phyloP scores from a whole-genome alignment of 202 grass and related monocot genomes.

The Schoenoplectus triqueter region DNA sequence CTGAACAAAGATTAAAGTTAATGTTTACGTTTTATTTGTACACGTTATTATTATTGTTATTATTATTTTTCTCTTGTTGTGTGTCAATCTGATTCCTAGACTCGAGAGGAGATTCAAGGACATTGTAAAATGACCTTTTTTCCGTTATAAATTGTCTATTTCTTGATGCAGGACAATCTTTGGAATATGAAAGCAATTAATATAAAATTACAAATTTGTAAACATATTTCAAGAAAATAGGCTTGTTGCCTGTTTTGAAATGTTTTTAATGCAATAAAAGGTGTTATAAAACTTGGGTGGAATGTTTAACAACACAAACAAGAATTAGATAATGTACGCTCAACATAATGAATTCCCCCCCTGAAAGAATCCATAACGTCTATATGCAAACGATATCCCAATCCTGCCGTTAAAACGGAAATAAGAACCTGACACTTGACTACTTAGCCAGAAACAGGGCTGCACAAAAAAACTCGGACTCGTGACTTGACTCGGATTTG shows the following conservation, averaged over 20 bases:
- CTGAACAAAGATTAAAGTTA: constrained; percentile 71
- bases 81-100: constrained; percentile 42
- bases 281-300: background rate
- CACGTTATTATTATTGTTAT: background rate
- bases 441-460: background rate
- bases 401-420: background rate
- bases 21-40: background rate
- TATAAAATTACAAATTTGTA: background rate
- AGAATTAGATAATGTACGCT: background rate
- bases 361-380: background rate
- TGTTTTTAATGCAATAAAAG: background rate
- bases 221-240: background rate
- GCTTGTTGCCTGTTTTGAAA: constrained; percentile 6
- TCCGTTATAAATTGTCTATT: background rate
- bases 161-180: background rate
- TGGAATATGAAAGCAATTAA: background rate
- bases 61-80: background rate
- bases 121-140: background rate
- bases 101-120: background rate
- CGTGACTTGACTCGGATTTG: no score
- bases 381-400: background rate
- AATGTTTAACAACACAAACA: background rate
- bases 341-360: background rate
- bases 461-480: no score
- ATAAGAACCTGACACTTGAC: background rate